phyloP scores from a whole-genome alignment of 108 stramenopile genomes.

The Cyclotella sp. region DNA sequence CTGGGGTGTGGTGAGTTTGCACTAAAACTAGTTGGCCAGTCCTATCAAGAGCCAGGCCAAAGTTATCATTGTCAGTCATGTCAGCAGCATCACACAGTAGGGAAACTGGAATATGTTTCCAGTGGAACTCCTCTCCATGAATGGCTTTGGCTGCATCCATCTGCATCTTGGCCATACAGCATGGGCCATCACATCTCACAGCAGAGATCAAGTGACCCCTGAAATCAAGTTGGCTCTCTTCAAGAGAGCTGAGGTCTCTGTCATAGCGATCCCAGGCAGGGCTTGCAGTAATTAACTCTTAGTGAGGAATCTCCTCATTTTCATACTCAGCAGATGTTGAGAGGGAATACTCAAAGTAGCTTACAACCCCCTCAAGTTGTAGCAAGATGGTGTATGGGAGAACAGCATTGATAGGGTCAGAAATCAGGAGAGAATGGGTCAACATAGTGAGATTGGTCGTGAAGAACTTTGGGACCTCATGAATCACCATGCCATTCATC shows the following conservation, averaged over 20 bases:
- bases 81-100: background rate
- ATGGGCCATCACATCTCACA: background rate
- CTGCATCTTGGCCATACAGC: background rate
- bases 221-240: conserved; percentile 1
- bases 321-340: no score
- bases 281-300: background rate
- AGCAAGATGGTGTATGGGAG: conserved; percentile 3
- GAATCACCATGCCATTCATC: conserved; percentile 33
- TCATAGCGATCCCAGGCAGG: conserved; percentile 1
- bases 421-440: conserved; percentile 14
- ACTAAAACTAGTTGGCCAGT: background rate
- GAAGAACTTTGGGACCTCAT: conserved; percentile 30
- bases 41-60: conserved; percentile 2
- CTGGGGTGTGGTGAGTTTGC: no score
- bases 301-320: no score
- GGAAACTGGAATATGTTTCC: background rate
- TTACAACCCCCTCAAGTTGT: no score
- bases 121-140: background rate
- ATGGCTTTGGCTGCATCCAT: background rate
- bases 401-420: background rate
- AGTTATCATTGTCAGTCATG: no score
- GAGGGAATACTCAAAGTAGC: no score
- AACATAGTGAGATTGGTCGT: conserved; percentile 2
- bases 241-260: background rate
- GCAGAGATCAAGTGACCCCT: no score